A percentile compares a stretch with the other conserved stretches of the same genome.
Conservation (phyloP, 441 rosid genomes). For the Brassica hybrid region DNA sequence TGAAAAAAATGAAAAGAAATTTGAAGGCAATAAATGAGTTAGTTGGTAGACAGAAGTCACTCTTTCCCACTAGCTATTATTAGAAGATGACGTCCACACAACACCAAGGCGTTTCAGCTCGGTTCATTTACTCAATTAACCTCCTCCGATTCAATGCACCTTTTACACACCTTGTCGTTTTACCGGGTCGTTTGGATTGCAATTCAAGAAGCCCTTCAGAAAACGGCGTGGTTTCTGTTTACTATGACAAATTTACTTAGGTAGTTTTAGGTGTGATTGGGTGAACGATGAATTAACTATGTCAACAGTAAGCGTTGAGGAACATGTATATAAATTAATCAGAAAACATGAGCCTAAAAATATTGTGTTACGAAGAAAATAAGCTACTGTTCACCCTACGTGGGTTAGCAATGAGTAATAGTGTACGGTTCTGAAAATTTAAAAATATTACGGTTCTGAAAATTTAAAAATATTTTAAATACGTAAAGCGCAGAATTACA, state of each 20-base stretch:
- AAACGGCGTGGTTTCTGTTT: neutral
- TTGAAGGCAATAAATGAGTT: slow-evolving; percentile 35
- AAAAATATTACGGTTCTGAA: neutral
- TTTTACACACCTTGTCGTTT: slow-evolving; percentile 9
- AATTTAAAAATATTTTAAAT: neutral
- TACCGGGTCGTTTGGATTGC: neutral
- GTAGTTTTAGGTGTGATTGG: neutral
- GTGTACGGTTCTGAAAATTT: neutral
- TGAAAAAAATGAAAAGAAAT: neutral
- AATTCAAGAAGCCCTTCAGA: neutral
- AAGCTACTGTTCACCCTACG: neutral
- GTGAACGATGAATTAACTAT: neutral
- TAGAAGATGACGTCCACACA: slow-evolving; percentile 30
- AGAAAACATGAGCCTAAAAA: neutral
- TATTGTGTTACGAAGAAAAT: too few relatives aligned
- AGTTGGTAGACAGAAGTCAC: slow-evolving; percentile 34
- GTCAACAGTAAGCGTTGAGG: neutral
- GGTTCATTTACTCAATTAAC: neutral
- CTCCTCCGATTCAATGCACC: neutral
- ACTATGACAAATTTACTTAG: neutral
- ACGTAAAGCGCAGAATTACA: neutral
- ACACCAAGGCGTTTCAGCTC: slow-evolving; percentile 27
- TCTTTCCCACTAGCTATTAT: slow-evolving; percentile 34
- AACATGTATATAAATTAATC: neutral
- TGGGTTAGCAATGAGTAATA: too few relatives aligned